These are phyloP conservation scores for Monilinia polystroma DNA, from an alignment of 2,329 filamentous ascomycete species.

Conservation along the genomic window DNA sequence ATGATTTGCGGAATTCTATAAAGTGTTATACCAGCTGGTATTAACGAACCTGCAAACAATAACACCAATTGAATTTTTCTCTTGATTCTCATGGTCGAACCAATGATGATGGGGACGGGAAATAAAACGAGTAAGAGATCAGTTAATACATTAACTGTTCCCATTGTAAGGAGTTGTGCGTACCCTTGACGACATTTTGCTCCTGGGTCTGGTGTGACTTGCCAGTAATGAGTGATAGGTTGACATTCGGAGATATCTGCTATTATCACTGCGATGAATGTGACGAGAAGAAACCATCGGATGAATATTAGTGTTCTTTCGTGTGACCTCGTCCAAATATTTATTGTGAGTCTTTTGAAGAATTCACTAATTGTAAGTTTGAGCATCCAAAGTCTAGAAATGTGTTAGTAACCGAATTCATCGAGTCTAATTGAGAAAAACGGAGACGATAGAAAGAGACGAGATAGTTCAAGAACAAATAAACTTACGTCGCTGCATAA, in stretches of 20 bases:
- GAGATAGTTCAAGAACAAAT: background rate
- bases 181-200: conserved; percentile 83
- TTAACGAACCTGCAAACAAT: conserved; percentile 81
- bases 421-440: too few relatives aligned
- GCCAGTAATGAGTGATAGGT: conserved; percentile 73
- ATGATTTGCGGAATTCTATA: conserved; percentile 83
- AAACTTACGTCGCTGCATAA: conserved; percentile 79
- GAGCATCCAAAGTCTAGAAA: conserved; percentile 77
- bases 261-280: conserved; percentile 77
- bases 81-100: conserved; percentile 71
- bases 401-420: conserved; percentile 4
- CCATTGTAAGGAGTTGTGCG: conserved; percentile 85
- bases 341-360: conserved; percentile 77
- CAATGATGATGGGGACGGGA: conserved; percentile 83
- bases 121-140: conserved; percentile 85
- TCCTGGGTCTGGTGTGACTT: conserved; percentile 82
- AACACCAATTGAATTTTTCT: conserved; percentile 76
- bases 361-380: conserved; percentile 92
- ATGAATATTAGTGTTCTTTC: conserved; percentile 69
- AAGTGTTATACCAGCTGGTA: conserved; percentile 74
- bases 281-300: conserved; percentile 71
- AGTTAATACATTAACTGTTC: conserved; percentile 82
- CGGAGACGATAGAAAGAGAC: background rate
- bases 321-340: conserved; percentile 78
- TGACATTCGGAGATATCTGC: conserved; percentile 82